Evolutionary conservation across 1,284 basidiomycete species (phyloP), one percentile per base, ranked within the genome.

Genomic region (Termitomyces sp.): DNA sequence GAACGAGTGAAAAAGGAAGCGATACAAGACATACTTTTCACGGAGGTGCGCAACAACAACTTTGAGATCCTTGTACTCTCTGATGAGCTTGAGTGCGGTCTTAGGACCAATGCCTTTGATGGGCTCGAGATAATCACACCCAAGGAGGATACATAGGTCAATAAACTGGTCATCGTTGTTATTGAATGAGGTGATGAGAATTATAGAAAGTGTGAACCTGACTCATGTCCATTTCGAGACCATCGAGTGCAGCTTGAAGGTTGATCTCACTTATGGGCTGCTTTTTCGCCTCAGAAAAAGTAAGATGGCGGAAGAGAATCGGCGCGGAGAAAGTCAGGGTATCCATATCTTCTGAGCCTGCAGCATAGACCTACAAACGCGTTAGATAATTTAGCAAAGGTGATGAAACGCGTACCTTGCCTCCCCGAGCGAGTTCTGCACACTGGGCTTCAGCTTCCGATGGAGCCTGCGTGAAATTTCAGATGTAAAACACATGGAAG

Each of bases 321-420:
- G 96, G 95, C 0, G 96, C 77, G 62, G 84, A 81, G 76, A 99
- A 99, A 0, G 97, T 99, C 42, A 99, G 83, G 2, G 97, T 99
- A 66, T 99, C 97, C 97, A 99, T 99, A 69, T 99, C 97, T 73
- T 99, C 97, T 0, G 94, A 98, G 5, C 97, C 97, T 4, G 95
- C 95, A 0, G 92, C 97, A 66, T 90, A 99, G 19, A 98, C 92
- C 90, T 93, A 63, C 30, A 28, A 15, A 58, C 46, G 33, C 34
- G 21, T 51, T 40, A 52, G 38, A 61, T 5, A 50, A 2, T 36
- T 46, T 6, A 9, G 24, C 17, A 30, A 15, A 56, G 7, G 40
- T 42, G 10, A 4, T 30, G 33, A 53, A 50, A 17, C 13, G 33
- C 67, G 5, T 56, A 88, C 92, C 76, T 97, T 96, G 54, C 94